Percentiles rank a stretch among this genome's conserved stretches.
Conservation (phyloP, 257 asterid genomes). For the Solanum neorickii region DNA sequence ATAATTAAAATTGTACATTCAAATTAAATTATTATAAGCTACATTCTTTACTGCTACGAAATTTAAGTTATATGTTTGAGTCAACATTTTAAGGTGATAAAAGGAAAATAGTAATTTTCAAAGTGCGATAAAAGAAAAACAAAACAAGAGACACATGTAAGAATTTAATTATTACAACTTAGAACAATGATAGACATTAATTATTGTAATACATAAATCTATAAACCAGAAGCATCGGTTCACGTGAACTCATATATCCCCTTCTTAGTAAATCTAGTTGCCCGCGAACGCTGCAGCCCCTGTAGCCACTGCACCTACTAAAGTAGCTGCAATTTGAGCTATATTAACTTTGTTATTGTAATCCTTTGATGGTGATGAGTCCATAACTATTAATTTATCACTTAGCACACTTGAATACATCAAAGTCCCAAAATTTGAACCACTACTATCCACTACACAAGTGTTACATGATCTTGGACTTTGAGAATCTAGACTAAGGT, state of each 20-base stretch:
- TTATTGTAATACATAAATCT: not conserved
- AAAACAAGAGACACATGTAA: not conserved
- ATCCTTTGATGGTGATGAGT: not conserved
- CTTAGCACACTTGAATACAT: not conserved
- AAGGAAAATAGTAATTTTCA: too few species aligned
- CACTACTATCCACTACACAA: not conserved
- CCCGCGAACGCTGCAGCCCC: fast-evolving
- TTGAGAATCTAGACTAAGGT: not conserved
- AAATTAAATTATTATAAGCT: too few species aligned
- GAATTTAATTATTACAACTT: not conserved
- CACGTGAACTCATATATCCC: not conserved
- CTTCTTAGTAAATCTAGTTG: not conserved
- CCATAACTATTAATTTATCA: not conserved
- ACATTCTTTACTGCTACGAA: too few species aligned
- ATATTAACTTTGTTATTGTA: not conserved
- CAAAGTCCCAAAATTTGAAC: not conserved
- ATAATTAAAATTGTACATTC: too few species aligned
- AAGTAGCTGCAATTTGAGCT: not conserved
- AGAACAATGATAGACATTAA: not conserved
- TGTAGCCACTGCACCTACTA: not conserved
- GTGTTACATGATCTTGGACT: not conserved
- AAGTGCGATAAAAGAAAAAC: not conserved
- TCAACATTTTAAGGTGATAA: too few species aligned
- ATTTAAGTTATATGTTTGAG: too few species aligned
- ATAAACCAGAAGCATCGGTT: not conserved